Conservation (phyloP, 306 rosid species). For the Mimosa pudica region DNA sequence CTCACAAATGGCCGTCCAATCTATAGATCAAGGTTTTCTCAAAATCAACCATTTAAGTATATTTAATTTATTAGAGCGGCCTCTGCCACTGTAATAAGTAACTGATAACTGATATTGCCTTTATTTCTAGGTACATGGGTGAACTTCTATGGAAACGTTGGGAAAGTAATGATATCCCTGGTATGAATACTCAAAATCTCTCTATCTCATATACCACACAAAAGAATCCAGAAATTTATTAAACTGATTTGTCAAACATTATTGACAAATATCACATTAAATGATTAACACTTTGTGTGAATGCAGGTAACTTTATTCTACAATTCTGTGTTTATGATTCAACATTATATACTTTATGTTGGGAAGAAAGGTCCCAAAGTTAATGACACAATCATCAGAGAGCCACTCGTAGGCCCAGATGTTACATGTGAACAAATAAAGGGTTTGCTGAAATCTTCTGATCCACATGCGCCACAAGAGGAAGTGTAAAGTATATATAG, state of each 20-base stretch:
- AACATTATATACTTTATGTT: conserved; percentile 68
- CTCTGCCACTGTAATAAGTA: no score
- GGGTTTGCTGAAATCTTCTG: background rate
- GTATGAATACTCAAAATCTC: no score
- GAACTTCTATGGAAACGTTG: background rate
- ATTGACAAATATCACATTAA: background rate
- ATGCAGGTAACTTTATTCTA: conserved; percentile 74
- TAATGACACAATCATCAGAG: conserved; percentile 33
- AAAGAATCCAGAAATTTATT: background rate
- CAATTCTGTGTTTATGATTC: conserved; percentile 67
- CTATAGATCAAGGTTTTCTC: conserved; percentile 75
- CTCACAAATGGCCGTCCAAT: conserved; percentile 74
- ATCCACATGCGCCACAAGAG: background rate
- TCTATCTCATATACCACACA: no score
- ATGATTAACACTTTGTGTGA: background rate
- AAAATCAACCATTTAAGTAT: no score
- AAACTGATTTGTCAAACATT: background rate
- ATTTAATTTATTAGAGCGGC: no score
- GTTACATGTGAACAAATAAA: background rate
- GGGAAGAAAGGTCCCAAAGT: conserved; percentile 38
- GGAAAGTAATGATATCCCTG: background rate
- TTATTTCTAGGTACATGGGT: background rate
- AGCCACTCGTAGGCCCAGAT: conserved; percentile 38
- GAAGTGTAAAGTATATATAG: background rate
- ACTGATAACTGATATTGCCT: background rate